Base-by-base conservation (phyloP, 1,139 yeast species). In the Zygosaccharomyces pseudobailii region DNA sequence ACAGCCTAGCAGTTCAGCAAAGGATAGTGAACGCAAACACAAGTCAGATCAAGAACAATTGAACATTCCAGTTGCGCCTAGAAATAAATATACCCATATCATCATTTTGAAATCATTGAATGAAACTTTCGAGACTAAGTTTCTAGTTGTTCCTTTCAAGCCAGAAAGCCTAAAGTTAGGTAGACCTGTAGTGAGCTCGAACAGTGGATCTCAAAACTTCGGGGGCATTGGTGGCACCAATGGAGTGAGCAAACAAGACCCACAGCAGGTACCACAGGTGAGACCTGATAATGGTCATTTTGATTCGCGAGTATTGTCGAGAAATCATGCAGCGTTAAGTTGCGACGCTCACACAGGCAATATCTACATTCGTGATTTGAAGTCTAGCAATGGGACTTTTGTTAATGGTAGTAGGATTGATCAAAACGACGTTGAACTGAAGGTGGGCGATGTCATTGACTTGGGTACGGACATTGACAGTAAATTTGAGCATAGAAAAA, bases 341-440 rank as follows among this genome's bases (percentile, higher is more conserved):
- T 82, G 89, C 36, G 90, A 85, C 57, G 71, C 80, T n/a, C 70
- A 70, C 24, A 71, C 73, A 5, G 90, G 94, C 9, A 76, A 76
- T 50, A 75, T 92, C 31, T 87, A 78, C 76, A 76, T 92, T 36
- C 80, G 84, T 57, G 99, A 92, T 68, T 75, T 89, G 57, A 88
- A 89, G 45, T 85, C 95, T 6, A 87, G 96, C 20, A 92, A 92
- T 67, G 99, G 99, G 8, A 92, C 98, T 0, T 94, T 86, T 65
- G 79, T 92, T 43, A 92, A 92, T 65, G 87, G 83, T 38, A 72
- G 71, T 36, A 81, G 90, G 51, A 73, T 92, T 6, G 79, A 80
- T 21, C 74, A 78, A 35, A 90, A 77, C 3, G 65, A 61, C 28
- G 59, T 59, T 3, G 87, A 82, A 56, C 69, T 92, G 44, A 75